Conservation (phyloP, 1,284 basidiomycete genomes). For the Xerocomus amazonicus region DNA sequence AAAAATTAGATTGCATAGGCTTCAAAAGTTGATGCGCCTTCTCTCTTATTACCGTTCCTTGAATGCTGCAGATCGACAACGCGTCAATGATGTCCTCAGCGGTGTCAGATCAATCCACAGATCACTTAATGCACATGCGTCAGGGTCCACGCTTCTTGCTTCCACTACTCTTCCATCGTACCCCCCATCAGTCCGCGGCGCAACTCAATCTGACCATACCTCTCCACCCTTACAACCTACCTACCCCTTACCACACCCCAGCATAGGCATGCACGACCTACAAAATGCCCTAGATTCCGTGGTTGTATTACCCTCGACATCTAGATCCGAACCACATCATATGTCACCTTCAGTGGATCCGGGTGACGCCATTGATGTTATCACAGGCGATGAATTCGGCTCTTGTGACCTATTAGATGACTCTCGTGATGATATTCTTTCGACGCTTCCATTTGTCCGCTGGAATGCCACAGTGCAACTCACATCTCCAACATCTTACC, state of each 20-base stretch:
- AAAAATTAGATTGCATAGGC: conserved; percentile 45
- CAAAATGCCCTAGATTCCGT: conserved; percentile 11
- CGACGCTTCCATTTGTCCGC: conserved; percentile 21
- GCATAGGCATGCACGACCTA: conserved; percentile 13
- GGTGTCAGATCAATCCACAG: conserved; percentile 10
- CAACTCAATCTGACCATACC: conserved; percentile 4
- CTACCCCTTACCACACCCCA: conserved; percentile 14
- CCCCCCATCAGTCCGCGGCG: conserved; percentile 6
- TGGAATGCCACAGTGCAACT: conserved; percentile 27
- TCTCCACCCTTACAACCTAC: conserved; percentile 6
- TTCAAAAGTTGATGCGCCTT: conserved; percentile 43
- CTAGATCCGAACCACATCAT: conserved; percentile 21
- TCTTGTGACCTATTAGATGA: conserved; percentile 11
- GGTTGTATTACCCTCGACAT: conserved; percentile 3
- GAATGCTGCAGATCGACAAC: conserved; percentile 32
- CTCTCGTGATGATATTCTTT: conserved; percentile 11
- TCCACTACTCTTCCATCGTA: conserved; percentile 4
- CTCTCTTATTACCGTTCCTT: conserved; percentile 37
- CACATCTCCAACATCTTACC: conserved; percentile 13
- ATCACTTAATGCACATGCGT: conserved; percentile 13
- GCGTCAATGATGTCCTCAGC: conserved; percentile 27
- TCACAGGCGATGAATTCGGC: conserved; percentile 7
- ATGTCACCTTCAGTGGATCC: conserved; percentile 10
- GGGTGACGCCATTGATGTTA: conserved; percentile 3
- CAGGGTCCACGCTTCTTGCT: conserved; percentile 17